phyloP scores from a whole-genome alignment of 2,329 filamentous ascomycete genomes.

The Volutella citrinella region DNA sequence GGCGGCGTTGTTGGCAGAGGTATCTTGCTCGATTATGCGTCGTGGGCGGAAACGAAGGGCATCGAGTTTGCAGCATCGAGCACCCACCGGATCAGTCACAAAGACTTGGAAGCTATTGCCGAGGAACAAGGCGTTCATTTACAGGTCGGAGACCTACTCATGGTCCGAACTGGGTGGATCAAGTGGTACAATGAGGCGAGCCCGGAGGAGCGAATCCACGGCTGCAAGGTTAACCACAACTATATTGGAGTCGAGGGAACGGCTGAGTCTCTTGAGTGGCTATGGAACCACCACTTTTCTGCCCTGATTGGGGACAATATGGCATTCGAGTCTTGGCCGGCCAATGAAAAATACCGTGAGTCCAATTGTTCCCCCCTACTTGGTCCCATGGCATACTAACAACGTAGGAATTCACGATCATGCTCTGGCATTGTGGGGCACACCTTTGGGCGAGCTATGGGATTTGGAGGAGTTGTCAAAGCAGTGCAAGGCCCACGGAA shows the following conservation, averaged over 20 bases:
- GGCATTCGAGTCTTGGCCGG: slow-evolving; percentile 6
- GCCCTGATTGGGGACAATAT: slow-evolving; percentile 6
- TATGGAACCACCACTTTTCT: slow-evolving; percentile 8
- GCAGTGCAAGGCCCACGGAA: slow-evolving; percentile 48
- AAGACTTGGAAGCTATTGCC: slow-evolving; percentile 1
- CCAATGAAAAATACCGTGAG: slow-evolving; percentile 1
- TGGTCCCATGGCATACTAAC: slow-evolving; percentile 47
- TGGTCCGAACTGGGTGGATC: slow-evolving; percentile 6
- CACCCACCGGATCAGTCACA: slow-evolving; percentile 3
- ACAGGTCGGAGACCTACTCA: slow-evolving; percentile 1
- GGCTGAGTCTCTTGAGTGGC: slow-evolving; percentile 1
- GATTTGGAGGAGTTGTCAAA: slow-evolving; percentile 52
- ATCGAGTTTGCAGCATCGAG: slow-evolving; percentile 1
- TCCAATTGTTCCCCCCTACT: too few relatives aligned
- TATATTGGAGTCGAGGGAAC: slow-evolving; percentile 6
- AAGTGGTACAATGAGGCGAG: slow-evolving; percentile 6
- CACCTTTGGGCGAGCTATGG: slow-evolving; percentile 53
- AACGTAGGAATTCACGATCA: slow-evolving; percentile 4
- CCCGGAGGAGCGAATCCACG: slow-evolving; percentile 1
- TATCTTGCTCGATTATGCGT: slow-evolving; percentile 53
- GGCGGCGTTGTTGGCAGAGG: slow-evolving; percentile 54
- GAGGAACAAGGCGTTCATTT: background rate
- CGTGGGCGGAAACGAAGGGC: background rate
- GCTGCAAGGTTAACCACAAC: slow-evolving; percentile 3
- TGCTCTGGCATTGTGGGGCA: slow-evolving; percentile 2